A percentile compares a stretch with the other conserved stretches of the same genome.
These are phyloP conservation scores for Pseudopediastrum boryanum DNA, from an alignment of 139 green algal genomes.

Conservation along the genomic window DNA sequence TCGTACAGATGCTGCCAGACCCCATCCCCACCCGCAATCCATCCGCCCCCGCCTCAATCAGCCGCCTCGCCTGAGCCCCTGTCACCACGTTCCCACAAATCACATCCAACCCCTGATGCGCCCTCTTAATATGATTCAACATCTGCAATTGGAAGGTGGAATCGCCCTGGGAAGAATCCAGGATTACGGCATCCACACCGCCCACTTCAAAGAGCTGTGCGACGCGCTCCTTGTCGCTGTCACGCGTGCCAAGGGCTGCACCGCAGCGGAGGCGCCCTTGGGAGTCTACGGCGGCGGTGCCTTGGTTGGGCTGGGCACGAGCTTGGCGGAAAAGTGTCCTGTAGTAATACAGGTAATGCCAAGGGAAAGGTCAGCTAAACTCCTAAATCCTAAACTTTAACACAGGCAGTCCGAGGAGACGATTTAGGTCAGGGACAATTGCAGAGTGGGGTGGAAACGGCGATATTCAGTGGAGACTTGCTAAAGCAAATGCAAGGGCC, in stretches of 20 bases:
- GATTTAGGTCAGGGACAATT: too few species aligned
- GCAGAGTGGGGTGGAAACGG: too few species aligned
- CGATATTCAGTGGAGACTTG: too few species aligned
- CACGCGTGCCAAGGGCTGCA: constrained; percentile 89
- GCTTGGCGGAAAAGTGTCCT: constrained; percentile 63
- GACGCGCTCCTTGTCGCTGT: constrained; percentile 81
- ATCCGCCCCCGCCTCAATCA: constrained; percentile 91
- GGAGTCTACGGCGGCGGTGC: constrained; percentile 66
- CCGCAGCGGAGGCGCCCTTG: constrained; percentile 81
- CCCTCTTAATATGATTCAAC: constrained; percentile 89
- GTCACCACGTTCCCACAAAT: constrained; percentile 97
- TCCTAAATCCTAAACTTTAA: too few species aligned
- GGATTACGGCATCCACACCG: constrained; percentile 85
- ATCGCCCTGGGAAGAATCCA: constrained; percentile 92
- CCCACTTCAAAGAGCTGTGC: constrained; percentile 52
- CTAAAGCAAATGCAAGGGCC: too few species aligned
- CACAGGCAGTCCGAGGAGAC: too few species aligned
- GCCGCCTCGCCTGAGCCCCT: constrained; percentile 59
- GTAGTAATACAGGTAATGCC: too few species aligned
- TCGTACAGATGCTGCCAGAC: constrained; percentile 98
- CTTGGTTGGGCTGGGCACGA: constrained; percentile 50
- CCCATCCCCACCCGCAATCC: constrained; percentile 97
- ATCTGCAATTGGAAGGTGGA: constrained; percentile 91
- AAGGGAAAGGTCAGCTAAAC: too few species aligned
- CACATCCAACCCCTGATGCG: constrained; percentile 89